Evolutionary conservation across 179 eudicot genomes (phyloP), one percentile per base, ranked within the genome.

Genomic region (Spinacia oleracea): DNA sequence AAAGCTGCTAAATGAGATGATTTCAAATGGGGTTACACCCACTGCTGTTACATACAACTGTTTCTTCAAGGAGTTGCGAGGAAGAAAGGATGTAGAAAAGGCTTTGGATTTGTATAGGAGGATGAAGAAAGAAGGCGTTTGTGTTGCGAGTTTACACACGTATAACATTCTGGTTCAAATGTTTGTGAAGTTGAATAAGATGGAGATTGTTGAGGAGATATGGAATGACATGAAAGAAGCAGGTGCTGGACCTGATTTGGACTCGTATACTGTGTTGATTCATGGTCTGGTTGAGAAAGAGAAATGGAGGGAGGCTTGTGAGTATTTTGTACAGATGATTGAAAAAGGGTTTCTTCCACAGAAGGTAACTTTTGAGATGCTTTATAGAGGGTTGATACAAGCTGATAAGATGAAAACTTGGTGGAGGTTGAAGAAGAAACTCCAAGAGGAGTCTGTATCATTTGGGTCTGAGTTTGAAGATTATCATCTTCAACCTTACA

Each of bases 391-490:
- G 4, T 80, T 96, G 63, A 96, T 96, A 83, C 99, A 96, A 79
- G 88, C 97, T 58, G 83, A 93, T 81, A 93, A 87, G 90, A 64
- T 96, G 82, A 86, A 91, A 75, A 96, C 99, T 38, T 96, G 99
- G 99, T 86, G 96, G 81, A 90, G 97, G 72, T 80, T 96, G 88
- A 91, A 96, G 89, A 96, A 91, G 84, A 93, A 89, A 87, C 97
- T 96, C 12, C 97, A 96, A 23, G 94, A 93, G 77, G 99, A 96
- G 82, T 89, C 94, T 0, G 80, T 96, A 25, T 82, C 90, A 51
- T 96, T 96, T 87, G 89, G 91, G 77, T 87, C 92, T 0, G 98
- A 96, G 84, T 93, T 91, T 79, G 86, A 91, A 70, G 81, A 85
- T 18, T 93, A 85, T 77, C 98, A 92, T 79, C 86, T 96, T 68